These are phyloP conservation scores for Litchi chinensis DNA, from an alignment of 345 rosid genomes.

Conservation along the genomic window DNA sequence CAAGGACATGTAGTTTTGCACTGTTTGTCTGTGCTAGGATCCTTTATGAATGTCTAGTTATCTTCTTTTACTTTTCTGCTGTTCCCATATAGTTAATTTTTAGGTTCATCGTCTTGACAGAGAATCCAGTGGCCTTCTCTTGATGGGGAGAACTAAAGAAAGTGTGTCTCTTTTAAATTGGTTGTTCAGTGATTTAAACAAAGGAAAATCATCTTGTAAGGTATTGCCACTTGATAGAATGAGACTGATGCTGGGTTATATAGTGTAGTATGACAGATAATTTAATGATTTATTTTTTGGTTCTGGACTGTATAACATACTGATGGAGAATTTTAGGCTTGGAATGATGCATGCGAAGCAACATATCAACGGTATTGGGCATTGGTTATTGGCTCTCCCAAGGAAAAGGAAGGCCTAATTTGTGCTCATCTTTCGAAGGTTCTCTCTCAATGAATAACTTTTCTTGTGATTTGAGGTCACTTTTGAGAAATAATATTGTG, in stretches of 20 bases:
- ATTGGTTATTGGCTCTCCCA: constrained; percentile 85
- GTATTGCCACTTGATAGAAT: constrained; percentile 32
- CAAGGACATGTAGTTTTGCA: neutral
- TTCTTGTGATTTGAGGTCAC: neutral
- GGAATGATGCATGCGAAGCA: constrained; percentile 77
- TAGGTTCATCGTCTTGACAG: constrained; percentile 94
- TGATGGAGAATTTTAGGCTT: constrained; percentile 47
- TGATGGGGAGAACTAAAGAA: constrained; percentile 83
- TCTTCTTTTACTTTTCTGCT: neutral
- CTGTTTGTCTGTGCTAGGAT: neutral
- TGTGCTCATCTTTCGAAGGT: constrained; percentile 87
- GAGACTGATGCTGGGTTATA: neutral
- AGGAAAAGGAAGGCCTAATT: constrained; percentile 76
- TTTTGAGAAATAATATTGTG: neutral
- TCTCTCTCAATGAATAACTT: constrained; percentile 3
- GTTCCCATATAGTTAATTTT: constrained; percentile 19
- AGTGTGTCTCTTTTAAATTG: constrained; percentile 65
- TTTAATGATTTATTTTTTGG: constrained; percentile 16
- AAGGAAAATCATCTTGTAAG: constrained; percentile 55
- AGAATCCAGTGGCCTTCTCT: constrained; percentile 85
- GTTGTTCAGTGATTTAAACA: constrained; percentile 61
- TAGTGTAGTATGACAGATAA: neutral
- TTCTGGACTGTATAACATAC: neutral
- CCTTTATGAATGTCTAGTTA: neutral
- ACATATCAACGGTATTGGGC: constrained; percentile 85